Evolutionary conservation across 202 grass and related monocot genomes (phyloP).

Genomic region (Musa balbisiana): DNA sequence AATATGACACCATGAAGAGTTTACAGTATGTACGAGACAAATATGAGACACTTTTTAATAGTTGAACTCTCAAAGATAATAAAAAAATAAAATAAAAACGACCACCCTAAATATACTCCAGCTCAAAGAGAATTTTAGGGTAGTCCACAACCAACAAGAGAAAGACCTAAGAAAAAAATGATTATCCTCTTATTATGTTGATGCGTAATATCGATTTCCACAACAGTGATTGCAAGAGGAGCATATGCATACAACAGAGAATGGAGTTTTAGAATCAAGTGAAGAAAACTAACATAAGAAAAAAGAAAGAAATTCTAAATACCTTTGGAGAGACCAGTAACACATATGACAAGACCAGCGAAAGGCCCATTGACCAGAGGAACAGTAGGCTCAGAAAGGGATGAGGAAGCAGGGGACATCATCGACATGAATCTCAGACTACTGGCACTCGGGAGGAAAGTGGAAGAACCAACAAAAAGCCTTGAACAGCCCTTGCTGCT

Average conservation of each 20-base stretch:
- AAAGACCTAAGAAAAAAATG: not conserved
- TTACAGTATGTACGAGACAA: not conserved
- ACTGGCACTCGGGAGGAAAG: slow-evolving; percentile 40
- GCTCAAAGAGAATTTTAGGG: too few species aligned
- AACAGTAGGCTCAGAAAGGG: slow-evolving; percentile 10
- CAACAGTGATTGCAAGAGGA: not conserved
- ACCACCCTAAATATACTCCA: not conserved
- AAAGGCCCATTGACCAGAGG: slow-evolving; percentile 44
- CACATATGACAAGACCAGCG: slow-evolving; percentile 75
- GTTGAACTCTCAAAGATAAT: not conserved
- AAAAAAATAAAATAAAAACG: not conserved
- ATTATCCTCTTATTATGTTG: not conserved
- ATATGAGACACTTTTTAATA: not conserved
- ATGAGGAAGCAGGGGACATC: slow-evolving; percentile 38
- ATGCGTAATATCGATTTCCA: not conserved
- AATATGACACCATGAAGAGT: not conserved
- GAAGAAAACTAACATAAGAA: not conserved
- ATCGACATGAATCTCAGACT: slow-evolving; percentile 30
- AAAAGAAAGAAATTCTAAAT: not conserved
- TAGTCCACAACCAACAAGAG: not conserved
- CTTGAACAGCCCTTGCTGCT: slow-evolving; percentile 78
- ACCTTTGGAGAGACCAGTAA: slow-evolving; percentile 97
- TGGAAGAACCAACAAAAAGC: slow-evolving; percentile 41
- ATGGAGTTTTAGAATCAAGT: not conserved
- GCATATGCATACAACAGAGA: not conserved